phyloP scores from a whole-genome alignment of 345 rosid genomes.

The Raphanus sativus region DNA sequence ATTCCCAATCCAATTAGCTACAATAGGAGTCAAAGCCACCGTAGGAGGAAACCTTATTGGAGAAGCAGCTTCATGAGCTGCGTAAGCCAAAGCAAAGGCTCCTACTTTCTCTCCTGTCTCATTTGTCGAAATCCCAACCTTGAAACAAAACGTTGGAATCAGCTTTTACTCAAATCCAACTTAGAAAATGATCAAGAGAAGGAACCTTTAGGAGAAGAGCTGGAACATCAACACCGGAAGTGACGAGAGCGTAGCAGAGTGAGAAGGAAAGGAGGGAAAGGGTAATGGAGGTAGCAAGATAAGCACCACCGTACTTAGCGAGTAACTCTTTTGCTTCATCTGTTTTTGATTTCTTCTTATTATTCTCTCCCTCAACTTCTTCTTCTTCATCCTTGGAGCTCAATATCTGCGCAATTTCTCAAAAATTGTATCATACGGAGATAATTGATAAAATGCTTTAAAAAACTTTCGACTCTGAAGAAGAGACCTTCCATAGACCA shows the following conservation, averaged over 20 bases:
- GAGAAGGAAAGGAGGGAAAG: slow-evolving; percentile 83
- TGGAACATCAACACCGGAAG: slow-evolving; percentile 75
- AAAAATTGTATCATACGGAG: too few species aligned
- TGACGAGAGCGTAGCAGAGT: slow-evolving; percentile 66
- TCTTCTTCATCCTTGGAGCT: too few species aligned
- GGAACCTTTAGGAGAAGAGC: slow-evolving; percentile 67
- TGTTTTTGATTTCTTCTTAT: slow-evolving; percentile 60
- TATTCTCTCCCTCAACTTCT: not conserved
- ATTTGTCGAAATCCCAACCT: slow-evolving; percentile 75
- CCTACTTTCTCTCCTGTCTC: slow-evolving; percentile 85
- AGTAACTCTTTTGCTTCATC: slow-evolving; percentile 82
- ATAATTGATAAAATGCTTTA: too few species aligned
- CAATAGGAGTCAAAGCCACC: slow-evolving; percentile 83
- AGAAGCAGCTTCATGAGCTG: slow-evolving; percentile 96
- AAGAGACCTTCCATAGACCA: slow-evolving; percentile 84
- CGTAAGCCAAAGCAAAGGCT: slow-evolving; percentile 81
- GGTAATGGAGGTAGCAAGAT: slow-evolving; percentile 85
- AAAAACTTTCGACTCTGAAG: too few species aligned
- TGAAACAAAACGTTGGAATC: not conserved
- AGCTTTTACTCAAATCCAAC: not conserved
- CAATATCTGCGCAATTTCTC: too few species aligned
- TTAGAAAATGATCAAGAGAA: not conserved
- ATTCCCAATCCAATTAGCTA: slow-evolving; percentile 88
- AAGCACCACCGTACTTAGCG: slow-evolving; percentile 91
- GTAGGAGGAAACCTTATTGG: slow-evolving; percentile 94